These are phyloP conservation scores for Boletus reticulatus DNA, from an alignment of 768 basidiomycete genomes.

Conservation along the genomic window DNA sequence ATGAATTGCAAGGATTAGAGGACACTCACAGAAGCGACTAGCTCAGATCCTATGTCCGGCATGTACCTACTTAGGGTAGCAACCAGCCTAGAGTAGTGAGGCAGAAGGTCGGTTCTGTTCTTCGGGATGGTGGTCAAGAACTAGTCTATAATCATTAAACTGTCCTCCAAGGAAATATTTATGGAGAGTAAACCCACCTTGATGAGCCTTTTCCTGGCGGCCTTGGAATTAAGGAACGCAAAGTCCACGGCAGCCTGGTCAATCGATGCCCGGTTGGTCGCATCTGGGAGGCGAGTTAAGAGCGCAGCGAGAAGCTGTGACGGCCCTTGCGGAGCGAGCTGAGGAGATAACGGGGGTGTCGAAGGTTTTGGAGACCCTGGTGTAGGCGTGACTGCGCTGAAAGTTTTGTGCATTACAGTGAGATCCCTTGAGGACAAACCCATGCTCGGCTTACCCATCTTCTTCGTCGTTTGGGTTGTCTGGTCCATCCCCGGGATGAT, in stretches of 20 bases:
- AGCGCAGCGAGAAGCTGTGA: slow-evolving; percentile 90
- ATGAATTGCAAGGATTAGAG: not conserved
- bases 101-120: slow-evolving; percentile 84
- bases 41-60: slow-evolving; percentile 86
- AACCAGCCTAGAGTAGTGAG: slow-evolving; percentile 88
- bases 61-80: slow-evolving; percentile 90
- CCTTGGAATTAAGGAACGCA: slow-evolving; percentile 94
- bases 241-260: slow-evolving; percentile 97
- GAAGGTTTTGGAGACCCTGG: slow-evolving; percentile 64
- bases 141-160: slow-evolving; percentile 36
- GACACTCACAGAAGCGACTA: slow-evolving; percentile 69
- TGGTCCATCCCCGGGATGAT: slow-evolving; percentile 2
- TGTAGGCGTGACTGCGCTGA: slow-evolving; percentile 55
- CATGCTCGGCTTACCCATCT: slow-evolving; percentile 21
- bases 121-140: slow-evolving; percentile 83
- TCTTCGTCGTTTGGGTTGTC: slow-evolving; percentile 29
- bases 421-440: slow-evolving; percentile 17
- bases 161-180: not conserved
- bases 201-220: slow-evolving; percentile 86
- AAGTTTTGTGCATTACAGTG: slow-evolving; percentile 37
- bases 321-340: slow-evolving; percentile 82
- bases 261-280: slow-evolving; percentile 85
- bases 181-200: slow-evolving; percentile 51
- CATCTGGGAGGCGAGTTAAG: slow-evolving; percentile 88
- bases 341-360: slow-evolving; percentile 62